phyloP scores from a whole-genome alignment of 306 rosid species.

The Vigna mungo region DNA sequence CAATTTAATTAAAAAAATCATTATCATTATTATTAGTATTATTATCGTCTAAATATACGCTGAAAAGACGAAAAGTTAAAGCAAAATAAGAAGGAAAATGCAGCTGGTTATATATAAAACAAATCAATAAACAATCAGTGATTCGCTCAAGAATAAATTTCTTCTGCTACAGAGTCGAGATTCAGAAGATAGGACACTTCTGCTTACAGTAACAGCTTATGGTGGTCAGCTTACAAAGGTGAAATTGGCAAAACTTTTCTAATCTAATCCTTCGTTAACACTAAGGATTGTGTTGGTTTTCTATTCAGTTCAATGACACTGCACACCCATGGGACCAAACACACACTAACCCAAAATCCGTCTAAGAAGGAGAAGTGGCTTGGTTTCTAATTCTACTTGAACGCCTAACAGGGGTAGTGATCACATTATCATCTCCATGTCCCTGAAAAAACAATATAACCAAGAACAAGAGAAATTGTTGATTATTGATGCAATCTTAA shows the following conservation, averaged over 20 bases:
- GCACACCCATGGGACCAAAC: background rate
- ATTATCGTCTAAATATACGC: no score
- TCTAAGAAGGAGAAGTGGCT: slow-evolving; percentile 59
- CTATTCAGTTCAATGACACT: slow-evolving; percentile 1
- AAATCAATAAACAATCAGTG: background rate
- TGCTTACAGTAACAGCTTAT: slow-evolving; percentile 28
- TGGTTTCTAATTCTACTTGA: slow-evolving; percentile 72
- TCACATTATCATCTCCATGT: slow-evolving; percentile 55
- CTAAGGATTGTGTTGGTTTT: background rate
- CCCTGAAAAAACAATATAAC: slow-evolving; percentile 52
- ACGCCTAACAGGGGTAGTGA: slow-evolving; percentile 92
- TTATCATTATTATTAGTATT: no score
- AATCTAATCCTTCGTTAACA: slow-evolving; percentile 44
- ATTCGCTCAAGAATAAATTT: slow-evolving; percentile 4
- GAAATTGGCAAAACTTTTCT: slow-evolving; percentile 41
- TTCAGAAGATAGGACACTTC: slow-evolving; percentile 51
- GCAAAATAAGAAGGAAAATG: background rate
- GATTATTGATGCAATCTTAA: background rate
- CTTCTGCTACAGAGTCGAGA: slow-evolving; percentile 28
- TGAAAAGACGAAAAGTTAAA: no score
- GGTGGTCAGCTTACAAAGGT: slow-evolving; percentile 16
- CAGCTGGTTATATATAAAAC: background rate
- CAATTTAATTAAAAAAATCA: no score
- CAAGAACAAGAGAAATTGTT: slow-evolving; percentile 16
- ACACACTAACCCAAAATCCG: slow-evolving; percentile 5